Evolutionary conservation across 2,329 filamentous ascomycete genomes (phyloP), one percentile per base, ranked within the genome.

Genomic region (Apiospora koreana): DNA sequence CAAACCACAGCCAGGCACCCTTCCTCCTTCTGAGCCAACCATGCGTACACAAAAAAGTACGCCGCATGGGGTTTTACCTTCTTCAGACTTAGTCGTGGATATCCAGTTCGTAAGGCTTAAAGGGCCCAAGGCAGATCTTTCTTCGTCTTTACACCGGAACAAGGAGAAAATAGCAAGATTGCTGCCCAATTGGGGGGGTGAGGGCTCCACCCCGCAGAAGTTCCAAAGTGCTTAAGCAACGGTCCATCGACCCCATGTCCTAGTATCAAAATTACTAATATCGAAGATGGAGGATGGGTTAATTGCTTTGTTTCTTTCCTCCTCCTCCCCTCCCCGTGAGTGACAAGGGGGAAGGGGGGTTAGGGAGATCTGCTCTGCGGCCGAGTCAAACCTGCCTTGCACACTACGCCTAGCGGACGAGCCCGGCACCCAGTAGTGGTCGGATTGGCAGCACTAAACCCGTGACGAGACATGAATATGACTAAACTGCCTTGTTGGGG

Each of bases 231-330:
- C 50, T 14, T 10, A 48, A 48, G 46, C 28, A 58, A 58, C 28
- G 28, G 28, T n/a, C 50, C 18, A 58, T 31, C 25, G 16, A 28
- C 28, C 48, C 50, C 50, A 58, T 58, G 50, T 58, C 50, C 50
- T 58, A 35, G 31, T 35, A 58, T 58, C 50, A 58, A 58, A 58
- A 58, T 58, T 58, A 58, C 50, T 58, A 58, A 58, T 35, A 58
- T 58, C 9, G 16, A 35, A 35, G 6, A 58, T 54, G 48, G 48
- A 28, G 25, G 31, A 54, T 58, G 31, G 50, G 50, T 31, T 31
- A 31, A 54, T 54, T 31, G 48, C 50, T n/a, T 21, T 58, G n/a
- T 58, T 16, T 43, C 41, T 43, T 54, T 54, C 14, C 48, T 54
- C 48, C 25, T 18, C n/a, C 45, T 2, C 45, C 45, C 25, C 50